Conservation (phyloP, 331 rosid species). For the Pyracantha coccinea region DNA sequence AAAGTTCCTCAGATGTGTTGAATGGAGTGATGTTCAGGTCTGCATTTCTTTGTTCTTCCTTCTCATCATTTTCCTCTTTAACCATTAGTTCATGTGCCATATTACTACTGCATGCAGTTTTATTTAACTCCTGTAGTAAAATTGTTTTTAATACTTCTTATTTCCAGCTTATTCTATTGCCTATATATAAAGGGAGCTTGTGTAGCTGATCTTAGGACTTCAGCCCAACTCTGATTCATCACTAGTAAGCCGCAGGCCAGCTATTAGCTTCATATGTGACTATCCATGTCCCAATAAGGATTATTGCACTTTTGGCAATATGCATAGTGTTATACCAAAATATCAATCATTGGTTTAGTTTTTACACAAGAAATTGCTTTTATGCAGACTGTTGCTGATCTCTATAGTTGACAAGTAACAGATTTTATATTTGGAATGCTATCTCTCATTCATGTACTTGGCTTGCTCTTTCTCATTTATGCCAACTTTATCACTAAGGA, state of each 20-base stretch:
- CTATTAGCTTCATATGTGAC: neutral
- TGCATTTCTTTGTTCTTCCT: constrained; percentile 7
- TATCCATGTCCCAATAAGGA: neutral
- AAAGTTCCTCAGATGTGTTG: constrained; percentile 94
- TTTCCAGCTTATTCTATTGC: neutral
- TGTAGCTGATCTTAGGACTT: neutral
- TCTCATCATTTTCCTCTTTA: neutral
- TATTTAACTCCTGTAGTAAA: neutral
- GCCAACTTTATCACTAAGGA: neutral
- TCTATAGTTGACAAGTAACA: neutral
- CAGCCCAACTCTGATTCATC: neutral
- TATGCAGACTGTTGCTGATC: neutral
- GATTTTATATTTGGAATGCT: neutral
- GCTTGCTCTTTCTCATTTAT: neutral
- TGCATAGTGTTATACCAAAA: neutral
- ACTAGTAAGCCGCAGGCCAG: constrained; percentile 3
- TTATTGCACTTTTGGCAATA: neutral
- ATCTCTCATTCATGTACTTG: neutral
- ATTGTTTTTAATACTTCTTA: neutral
- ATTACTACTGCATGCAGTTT: neutral
- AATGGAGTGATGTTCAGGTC: constrained; percentile 99
- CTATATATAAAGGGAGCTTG: neutral
- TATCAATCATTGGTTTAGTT: neutral
- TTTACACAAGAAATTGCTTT: neutral
- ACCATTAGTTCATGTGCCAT: neutral